A percentile compares a stretch with the other conserved stretches of the same genome.
phyloP scores from a whole-genome alignment of 179 eudicot genomes.

The Actinidia chinensis region DNA sequence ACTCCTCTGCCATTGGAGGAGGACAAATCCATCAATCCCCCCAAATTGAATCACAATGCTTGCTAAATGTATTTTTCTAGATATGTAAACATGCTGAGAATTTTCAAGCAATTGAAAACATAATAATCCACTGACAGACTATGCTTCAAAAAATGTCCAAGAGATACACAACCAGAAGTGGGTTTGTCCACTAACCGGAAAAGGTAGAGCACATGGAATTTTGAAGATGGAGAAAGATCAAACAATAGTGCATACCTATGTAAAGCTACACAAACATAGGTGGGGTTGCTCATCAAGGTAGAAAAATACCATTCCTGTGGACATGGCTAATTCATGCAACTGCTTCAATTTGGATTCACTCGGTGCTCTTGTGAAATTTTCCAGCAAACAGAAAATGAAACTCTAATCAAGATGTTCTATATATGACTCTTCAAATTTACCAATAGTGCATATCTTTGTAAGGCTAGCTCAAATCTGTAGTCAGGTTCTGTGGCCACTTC shows the following conservation, averaged over 20 bases:
- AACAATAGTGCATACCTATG: neutral
- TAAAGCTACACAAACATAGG: too few relatives aligned
- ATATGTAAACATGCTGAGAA: neutral
- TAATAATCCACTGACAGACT: neutral
- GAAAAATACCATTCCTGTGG: slow-evolving; percentile 72
- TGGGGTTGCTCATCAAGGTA: neutral
- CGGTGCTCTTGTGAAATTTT: slow-evolving; percentile 75
- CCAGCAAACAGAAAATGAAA: slow-evolving; percentile 44
- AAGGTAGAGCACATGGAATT: neutral
- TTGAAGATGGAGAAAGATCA: neutral
- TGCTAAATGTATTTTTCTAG: neutral
- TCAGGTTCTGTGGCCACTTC: slow-evolving; percentile 94
- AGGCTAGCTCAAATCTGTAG: slow-evolving; percentile 94
- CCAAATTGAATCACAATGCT: neutral
- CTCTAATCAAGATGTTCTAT: neutral
- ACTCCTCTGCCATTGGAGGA: slow-evolving; percentile 50
- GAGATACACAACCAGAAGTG: neutral
- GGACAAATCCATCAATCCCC: neutral
- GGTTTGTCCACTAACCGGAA: neutral
- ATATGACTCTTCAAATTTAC: neutral
- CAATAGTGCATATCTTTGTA: slow-evolving; percentile 32
- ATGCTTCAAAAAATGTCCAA: neutral
- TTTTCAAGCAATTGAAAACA: neutral
- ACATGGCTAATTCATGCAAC: slow-evolving; percentile 95
- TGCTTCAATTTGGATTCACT: slow-evolving; percentile 98